Evolutionary conservation across 106 monocot genomes (phyloP), one percentile per base, ranked within the genome.

Genomic region (Dioscorea alata): DNA sequence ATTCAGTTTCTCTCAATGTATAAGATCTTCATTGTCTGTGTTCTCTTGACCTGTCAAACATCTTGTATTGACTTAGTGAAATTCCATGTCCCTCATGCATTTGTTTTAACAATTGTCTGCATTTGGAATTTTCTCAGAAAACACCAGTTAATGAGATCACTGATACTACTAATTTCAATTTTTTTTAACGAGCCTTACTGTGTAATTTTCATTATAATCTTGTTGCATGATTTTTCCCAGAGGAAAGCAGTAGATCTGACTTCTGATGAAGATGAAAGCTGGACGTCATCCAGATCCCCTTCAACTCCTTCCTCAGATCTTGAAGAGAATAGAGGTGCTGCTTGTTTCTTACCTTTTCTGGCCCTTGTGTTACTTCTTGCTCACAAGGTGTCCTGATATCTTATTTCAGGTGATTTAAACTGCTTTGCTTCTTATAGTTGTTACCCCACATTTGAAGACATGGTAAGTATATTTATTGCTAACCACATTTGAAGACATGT

Each of bases 251-350:
- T 69, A 52, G 64, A 74, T 78, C 52, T 67, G 67, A 63, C 69
- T 59, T 78, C 81, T 65, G 78, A 85, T 57, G 78, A 81, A 32
- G 78, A 75, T 71, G 75, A 65, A 64, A 69, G 71, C 71, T 75
- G 63, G 65, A 52, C 42, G 5, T 76, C 25, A 17, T 72, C 74
- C 22, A 12, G 20, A 65, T 68, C 68, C 63, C 64, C 68, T 34
- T 75, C 78, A 61, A 74, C 63, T 72, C 32, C 65, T 14, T 63
- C 65, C 63, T 71, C 77, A 56, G 80, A 88, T 76, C 59, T 56
- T 66, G 50, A 57, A 35, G 79, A 76, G 15, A 60, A 66, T 71
- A 69, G 73, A 70, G 75, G 74, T 80, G 13, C 31, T 80, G 13
- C 31, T 20, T 14, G 57, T 69, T 68, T 52, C 23, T 16, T 61